A percentile compares a stretch with the other conserved stretches of the same genome.
Conservation (phyloP, 2,329 filamentous ascomycete genomes). For the Fusarium sp. region DNA sequence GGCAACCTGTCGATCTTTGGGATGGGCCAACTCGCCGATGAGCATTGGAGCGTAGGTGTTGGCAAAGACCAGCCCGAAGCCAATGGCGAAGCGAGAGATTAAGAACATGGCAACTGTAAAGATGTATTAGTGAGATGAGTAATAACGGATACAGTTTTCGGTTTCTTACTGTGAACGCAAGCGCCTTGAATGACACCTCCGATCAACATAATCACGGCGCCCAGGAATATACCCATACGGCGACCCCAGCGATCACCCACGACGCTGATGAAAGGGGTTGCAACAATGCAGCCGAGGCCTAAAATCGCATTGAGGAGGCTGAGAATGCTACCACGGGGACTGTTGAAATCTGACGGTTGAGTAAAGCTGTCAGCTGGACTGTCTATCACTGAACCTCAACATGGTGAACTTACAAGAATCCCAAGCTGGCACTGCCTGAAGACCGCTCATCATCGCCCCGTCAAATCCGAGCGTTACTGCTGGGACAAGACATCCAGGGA, state of each 20-base stretch:
- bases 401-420: constrained; percentile 17
- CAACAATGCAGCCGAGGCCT: constrained; percentile 57
- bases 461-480: constrained; percentile 54
- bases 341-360: constrained; percentile 46
- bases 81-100: constrained; percentile 62
- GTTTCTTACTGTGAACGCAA: constrained; percentile 47
- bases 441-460: constrained; percentile 53
- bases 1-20: constrained; percentile 64
- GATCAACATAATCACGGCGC: constrained; percentile 52
- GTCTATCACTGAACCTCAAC: accelerated
- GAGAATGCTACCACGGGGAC: not conserved
- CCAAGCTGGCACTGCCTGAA: constrained; percentile 35
- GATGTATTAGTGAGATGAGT: not conserved
- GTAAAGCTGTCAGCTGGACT: not conserved
- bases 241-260: constrained; percentile 45
- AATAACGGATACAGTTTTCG: not conserved
- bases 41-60: constrained; percentile 64
- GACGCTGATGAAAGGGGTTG: constrained; percentile 41
- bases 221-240: constrained; percentile 44
- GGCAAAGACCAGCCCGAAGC: constrained; percentile 64
- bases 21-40: constrained; percentile 65
- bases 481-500: constrained; percentile 21
- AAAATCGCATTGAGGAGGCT: constrained; percentile 53
- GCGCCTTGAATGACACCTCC: constrained; percentile 42
- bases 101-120: constrained; percentile 62